These are phyloP conservation scores for Parmelia sp. DNA, from an alignment of 495 filamentous ascomycete genomes.

Conservation along the genomic window DNA sequence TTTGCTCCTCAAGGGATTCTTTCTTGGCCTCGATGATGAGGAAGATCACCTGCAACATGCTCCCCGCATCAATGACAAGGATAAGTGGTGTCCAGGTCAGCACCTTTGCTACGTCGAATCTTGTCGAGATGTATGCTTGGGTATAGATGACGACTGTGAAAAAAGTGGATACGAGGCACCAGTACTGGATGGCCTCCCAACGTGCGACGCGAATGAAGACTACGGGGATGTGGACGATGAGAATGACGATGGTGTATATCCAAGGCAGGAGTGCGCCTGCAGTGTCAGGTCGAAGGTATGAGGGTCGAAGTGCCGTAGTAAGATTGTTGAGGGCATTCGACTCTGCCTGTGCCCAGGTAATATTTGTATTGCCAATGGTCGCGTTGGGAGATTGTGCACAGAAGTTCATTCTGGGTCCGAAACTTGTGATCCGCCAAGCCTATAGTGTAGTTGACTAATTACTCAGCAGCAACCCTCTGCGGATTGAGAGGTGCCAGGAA, in stretches of 20 bases:
- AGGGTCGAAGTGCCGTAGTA: neutral
- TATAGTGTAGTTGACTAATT: too few relatives aligned
- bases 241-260: constrained; percentile 14
- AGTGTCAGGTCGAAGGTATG: constrained; percentile 18
- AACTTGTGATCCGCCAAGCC: too few relatives aligned
- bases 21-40: constrained; percentile 17
- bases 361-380: neutral
- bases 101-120: constrained; percentile 14
- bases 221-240: constrained; percentile 17
- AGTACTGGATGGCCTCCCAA: constrained; percentile 17
- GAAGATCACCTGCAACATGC: constrained; percentile 16
- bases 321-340: neutral
- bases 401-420: neutral
- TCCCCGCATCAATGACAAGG: constrained; percentile 19
- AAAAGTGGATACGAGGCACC: constrained; percentile 16
- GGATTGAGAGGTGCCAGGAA: too few relatives aligned
- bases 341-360: neutral
- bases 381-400: neutral
- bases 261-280: constrained; percentile 19
- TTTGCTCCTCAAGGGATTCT: neutral
- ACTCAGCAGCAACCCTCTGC: too few relatives aligned
- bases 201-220: constrained; percentile 21
- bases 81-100: constrained; percentile 16
- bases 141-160: constrained; percentile 12
- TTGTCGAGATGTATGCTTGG: constrained; percentile 18